phyloP scores from a whole-genome alignment of 139 green algal genomes.

The Limnomonas spitsbergensis region DNA sequence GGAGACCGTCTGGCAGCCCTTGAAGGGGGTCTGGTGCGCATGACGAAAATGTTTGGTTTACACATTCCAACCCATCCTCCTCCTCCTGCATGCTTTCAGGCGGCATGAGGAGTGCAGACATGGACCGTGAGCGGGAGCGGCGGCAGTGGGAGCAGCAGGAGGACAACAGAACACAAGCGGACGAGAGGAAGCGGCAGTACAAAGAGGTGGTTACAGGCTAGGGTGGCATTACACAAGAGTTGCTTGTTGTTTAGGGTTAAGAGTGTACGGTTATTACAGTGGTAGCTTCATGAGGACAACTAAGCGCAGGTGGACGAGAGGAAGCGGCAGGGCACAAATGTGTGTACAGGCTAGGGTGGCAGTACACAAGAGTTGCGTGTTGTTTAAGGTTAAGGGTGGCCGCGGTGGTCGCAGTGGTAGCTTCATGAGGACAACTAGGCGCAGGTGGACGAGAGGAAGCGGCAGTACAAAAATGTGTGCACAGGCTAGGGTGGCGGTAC shows the following conservation, averaged over 20 bases:
- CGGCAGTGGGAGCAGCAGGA: constrained; percentile 57
- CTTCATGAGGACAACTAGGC: too few species aligned
- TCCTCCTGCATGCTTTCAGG: too few species aligned
- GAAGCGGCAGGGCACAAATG: constrained; percentile 24
- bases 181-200: constrained; percentile 20
- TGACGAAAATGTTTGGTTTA: too few species aligned
- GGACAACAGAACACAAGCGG: constrained; percentile 5
- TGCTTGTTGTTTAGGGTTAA: neutral
- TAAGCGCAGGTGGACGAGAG: constrained; percentile 1
- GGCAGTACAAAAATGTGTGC: too few species aligned
- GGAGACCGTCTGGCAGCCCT: too few species aligned
- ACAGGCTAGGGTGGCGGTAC: too few species aligned
- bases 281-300: too few species aligned
- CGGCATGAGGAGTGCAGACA: constrained; percentile 56
- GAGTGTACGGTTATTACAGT: too few species aligned
- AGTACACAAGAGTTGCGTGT: neutral
- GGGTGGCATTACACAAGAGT: neutral
- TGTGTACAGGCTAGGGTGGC: neutral
- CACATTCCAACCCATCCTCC: too few species aligned
- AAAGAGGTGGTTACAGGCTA: constrained; percentile 17
- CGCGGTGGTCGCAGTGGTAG: too few species aligned
- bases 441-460: too few species aligned
- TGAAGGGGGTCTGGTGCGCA: too few species aligned
- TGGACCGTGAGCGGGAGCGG: constrained; percentile 56
- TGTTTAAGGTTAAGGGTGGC: neutral